Base-by-base conservation (phyloP, 2,329 filamentous ascomycete genomes). In the Curvularia spicifera region DNA sequence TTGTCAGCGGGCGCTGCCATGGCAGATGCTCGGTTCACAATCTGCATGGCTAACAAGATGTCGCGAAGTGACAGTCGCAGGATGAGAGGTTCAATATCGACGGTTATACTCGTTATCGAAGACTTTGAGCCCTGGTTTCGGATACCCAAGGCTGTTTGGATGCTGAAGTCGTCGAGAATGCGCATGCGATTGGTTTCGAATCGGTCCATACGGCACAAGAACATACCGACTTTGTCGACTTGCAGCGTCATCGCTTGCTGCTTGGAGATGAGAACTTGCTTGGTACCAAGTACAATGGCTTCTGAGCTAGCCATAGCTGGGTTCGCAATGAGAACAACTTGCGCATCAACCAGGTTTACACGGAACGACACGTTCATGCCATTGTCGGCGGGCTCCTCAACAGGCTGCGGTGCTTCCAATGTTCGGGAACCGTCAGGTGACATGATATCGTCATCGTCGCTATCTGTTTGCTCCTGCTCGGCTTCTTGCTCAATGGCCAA, bases 141-240 rank as follows among this genome's bases (percentile, higher is more conserved):
- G 65, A 87, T 88, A 70, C 99, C 94, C 81, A 99, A 87, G 2
- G 91, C 95, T 68, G 96, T 83, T 63, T 95, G 91, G 9, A 98
- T 82, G 2, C 93, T 97, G 75, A 99, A 99, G 76, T 99, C 93
- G 72, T 99, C 96, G 31, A 99, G 86, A 60, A 99, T 97, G 18
- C 95, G 88, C 46, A 99, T 83, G 37, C 92, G 87, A 40, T 89
- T 93, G 3, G 91, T 93, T 67, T 99, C 94, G 67, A 98, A 98
- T 63, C 89, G 91, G 76, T 99, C 96, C 95, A 99, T 99, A 12
- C 95, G 90, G 73, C 96, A 99, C 31, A 99, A 78, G 76, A 97
- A 99, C 95, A 99, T 99, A 67, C 95, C 95, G 52, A 98, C 86
- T 71, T 98, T 89, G 7, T 92, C 93, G 2, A 99, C 87, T 72